These are phyloP conservation scores for Amoebophrya sp. DNA, from an alignment of 169 alveolate species.

Conservation along the genomic window DNA sequence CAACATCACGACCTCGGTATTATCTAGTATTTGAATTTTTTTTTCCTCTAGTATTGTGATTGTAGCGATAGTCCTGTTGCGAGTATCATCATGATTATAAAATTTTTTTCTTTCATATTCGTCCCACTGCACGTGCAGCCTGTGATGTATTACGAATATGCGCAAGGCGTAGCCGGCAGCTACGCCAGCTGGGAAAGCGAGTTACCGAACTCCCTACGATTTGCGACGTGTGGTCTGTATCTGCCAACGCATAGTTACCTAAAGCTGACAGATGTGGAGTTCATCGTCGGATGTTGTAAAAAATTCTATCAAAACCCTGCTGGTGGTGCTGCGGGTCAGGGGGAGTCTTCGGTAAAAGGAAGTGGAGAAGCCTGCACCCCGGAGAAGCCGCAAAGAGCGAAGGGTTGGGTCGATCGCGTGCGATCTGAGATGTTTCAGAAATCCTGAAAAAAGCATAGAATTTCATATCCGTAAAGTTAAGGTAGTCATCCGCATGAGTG, in stretches of 20 bases:
- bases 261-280: neutral
- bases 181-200: neutral
- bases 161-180: constrained; percentile 28
- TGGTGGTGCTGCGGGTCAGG: no score
- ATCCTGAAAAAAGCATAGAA: no score
- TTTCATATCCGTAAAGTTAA: no score
- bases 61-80: neutral
- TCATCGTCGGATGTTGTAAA: neutral
- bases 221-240: constrained; percentile 40
- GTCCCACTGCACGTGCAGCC: constrained; percentile 46
- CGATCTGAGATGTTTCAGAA: no score
- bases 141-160: constrained; percentile 43
- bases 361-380: no score
- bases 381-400: no score
- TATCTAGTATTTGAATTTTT: neutral
- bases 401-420: no score
- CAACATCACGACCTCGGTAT: no score
- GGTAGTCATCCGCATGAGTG: no score
- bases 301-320: no score
- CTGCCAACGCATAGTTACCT: constrained; percentile 46
- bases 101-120: constrained; percentile 32
- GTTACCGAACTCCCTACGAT: neutral
- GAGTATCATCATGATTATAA: neutral
- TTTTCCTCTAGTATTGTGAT: neutral
- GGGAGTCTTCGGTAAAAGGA: no score